Base-by-base conservation (phyloP, 106 monocot species). In the Narthecium ossifragum region DNA sequence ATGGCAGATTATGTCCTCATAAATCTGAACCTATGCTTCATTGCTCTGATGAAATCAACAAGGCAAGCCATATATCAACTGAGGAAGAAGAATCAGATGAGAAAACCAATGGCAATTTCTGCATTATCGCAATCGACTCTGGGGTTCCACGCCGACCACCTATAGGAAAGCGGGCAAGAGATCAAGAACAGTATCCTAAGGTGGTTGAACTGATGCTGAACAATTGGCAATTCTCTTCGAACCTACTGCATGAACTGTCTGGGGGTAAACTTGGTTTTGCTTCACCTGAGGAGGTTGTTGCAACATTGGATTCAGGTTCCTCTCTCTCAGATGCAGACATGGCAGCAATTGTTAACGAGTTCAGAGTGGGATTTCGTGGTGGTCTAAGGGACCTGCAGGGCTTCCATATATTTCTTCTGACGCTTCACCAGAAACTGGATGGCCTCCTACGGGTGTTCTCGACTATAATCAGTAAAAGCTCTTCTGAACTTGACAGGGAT, bases 71-170 rank as follows among this genome's bases (percentile, higher is more conserved):
- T 8, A 46, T 32, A 46, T n/a, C 26, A 22, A 71, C 9, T 11
- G 50, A 21, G 34, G 36, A 68, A 46, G 43, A 57, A 64, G 15
- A 1, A 29, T 22, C 23, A 21, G 51, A 74, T 39, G 69, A 67
- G 24, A 46, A 4, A 5, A 64, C 34, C 45, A 18, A 34, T 20
- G 52, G 15, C 29, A 55, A 75, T 76, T 83, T 75, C 26, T 66
- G 66, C 43, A 55, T 98, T 63, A 75, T 90, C 37, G 90, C 86
- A 12, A 96, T 96, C 34, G 90, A 96, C 32, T 75, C 86, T 22
- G 86, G 83, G 20, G 86, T 98, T 41, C 90, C 90, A 4, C 86
- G 86, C 5, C 65, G 96, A n/a, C 96, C 96, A 13, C 96, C 96
- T 31, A 76, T 79, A 8, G 74, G 86, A 55, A 90, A 86, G 56